Percentiles rank a stretch among this genome's conserved stretches.
Evolutionary conservation across 495 filamentous ascomycete species (phyloP).

Genomic region (Sordaria brevicollis): DNA sequence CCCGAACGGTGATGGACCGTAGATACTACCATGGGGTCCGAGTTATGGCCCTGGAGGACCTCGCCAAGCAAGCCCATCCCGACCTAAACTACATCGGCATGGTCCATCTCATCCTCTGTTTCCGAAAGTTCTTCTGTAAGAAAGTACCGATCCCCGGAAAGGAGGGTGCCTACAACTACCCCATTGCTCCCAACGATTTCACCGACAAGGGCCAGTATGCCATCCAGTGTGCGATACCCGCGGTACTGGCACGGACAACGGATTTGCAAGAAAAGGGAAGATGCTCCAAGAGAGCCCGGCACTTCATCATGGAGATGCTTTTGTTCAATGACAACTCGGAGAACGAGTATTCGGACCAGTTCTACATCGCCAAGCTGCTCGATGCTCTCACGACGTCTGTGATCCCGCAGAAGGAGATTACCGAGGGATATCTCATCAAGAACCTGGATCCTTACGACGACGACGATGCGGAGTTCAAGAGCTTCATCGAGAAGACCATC

Average conservation of each 20-base stretch:
- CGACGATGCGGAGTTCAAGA: conserved; percentile 25
- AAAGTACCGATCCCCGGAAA: conserved; percentile 19
- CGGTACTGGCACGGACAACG: conserved; percentile 60
- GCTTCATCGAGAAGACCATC: conserved; percentile 58
- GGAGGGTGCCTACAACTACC: conserved; percentile 41
- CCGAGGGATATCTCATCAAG: conserved; percentile 38
- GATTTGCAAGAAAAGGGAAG: conserved; percentile 55
- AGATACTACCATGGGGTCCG: conserved; percentile 93
- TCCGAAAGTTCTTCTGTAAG: conserved; percentile 82
- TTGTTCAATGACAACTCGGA: conserved; percentile 88
- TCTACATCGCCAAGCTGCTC: conserved; percentile 75
- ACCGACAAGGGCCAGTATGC: conserved; percentile 70
- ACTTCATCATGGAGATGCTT: conserved; percentile 77
- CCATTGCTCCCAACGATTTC: conserved; percentile 84
- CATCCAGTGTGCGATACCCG: conserved; percentile 70
- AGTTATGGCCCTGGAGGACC: conserved; percentile 61
- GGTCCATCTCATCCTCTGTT: conserved; percentile 73
- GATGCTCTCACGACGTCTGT: conserved; percentile 67
- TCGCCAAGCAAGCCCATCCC: conserved; percentile 56
- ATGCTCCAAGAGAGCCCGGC: conserved; percentile 63
- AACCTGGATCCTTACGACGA: conserved; percentile 27
- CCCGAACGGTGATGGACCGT: conserved; percentile 79
- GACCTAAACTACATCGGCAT: conserved; percentile 67
- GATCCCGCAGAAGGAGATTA: conserved; percentile 44
- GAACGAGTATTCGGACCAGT: conserved; percentile 78